Base-by-base conservation (phyloP, 768 basidiomycete genomes). In the Tulasnella sp. region DNA sequence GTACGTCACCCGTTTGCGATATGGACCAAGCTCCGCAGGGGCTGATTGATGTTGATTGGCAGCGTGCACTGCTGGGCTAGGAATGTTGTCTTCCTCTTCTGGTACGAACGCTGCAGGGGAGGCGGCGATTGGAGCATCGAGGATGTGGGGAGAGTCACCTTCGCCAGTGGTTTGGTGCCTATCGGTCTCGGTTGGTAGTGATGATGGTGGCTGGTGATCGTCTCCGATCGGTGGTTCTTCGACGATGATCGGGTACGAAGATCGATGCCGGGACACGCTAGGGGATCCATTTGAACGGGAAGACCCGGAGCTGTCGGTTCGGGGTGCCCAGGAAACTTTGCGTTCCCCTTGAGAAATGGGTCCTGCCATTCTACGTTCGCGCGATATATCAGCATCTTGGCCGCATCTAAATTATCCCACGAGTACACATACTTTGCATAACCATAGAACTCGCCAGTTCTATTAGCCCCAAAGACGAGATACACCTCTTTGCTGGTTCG, bases 361-460 rank as follows among this genome's bases (percentile, higher is more conserved):
- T 4, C 86, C 80, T 8, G 75, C 70, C 89, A 92, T 91, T 66
- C 87, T 87, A 65, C 4, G 21, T 29, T 1, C 29, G 46, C 10
- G n/a, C 3, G n/a, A 22, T 38, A 38, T 38, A 30, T 49, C 19
- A 49, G 9, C 22, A 42, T 45, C 21, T 44, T 51, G 11, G 49
- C 25, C 27, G 30, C 62, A 12, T 60, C 7, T 45, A 48, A 29
- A 19, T 9, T 4, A 25, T 41, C n/a, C 42, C 49, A 66, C 62
- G 7, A 57, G 55, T 24, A 70, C 42, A 71, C 74, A 61, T 70
- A 91, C 83, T 78, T 81, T 10, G 90, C 92, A 68, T 89, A 93
- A 21, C 93, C 93, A 66, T 86, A 96, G 68, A 96, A 98, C 69
- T 91, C 90, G 34, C 94, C 92, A 59, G 86, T 87, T 68, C 86